Evolutionary conservation across 352 stramenopile genomes (phyloP).

Genomic region (Globisporangium middletonii): DNA sequence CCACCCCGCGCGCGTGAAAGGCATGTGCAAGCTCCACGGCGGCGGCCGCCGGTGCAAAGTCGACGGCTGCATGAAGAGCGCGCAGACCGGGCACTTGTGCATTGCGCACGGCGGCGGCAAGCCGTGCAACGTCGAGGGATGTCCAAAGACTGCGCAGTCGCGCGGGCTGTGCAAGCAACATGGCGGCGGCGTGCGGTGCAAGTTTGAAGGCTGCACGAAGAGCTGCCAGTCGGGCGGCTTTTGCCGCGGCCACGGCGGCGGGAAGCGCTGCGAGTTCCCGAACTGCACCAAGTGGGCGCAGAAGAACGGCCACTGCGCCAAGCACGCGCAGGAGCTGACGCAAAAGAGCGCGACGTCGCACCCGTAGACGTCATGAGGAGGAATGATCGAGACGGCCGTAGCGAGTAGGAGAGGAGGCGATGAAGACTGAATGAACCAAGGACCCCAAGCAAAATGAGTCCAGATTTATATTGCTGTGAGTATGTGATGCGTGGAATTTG

Average conservation of each 20-base stretch:
- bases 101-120: constrained; percentile 83
- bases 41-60: constrained; percentile 79
- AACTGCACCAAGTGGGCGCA: constrained; percentile 86
- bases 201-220: constrained; percentile 85
- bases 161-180: constrained; percentile 83
- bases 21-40: constrained; percentile 85
- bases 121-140: constrained; percentile 79
- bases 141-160: constrained; percentile 81
- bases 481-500: too few species aligned
- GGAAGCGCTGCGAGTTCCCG: constrained; percentile 80
- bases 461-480: too few species aligned
- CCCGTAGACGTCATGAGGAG: constrained; percentile 14
- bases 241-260: constrained; percentile 75
- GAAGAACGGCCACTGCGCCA: constrained; percentile 84
- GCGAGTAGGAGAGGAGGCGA: too few species aligned
- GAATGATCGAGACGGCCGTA: not conserved
- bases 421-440: too few species aligned
- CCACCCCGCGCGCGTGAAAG: constrained; percentile 70
- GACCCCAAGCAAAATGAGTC: too few species aligned
- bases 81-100: constrained; percentile 78
- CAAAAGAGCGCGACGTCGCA: constrained; percentile 27
- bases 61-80: constrained; percentile 85
- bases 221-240: constrained; percentile 83
- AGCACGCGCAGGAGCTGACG: constrained; percentile 80
- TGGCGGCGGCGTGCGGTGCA: constrained; percentile 78